Evolutionary conservation across 2,329 filamentous ascomycete species (phyloP).

Genomic region (Rutstroemia sp.): DNA sequence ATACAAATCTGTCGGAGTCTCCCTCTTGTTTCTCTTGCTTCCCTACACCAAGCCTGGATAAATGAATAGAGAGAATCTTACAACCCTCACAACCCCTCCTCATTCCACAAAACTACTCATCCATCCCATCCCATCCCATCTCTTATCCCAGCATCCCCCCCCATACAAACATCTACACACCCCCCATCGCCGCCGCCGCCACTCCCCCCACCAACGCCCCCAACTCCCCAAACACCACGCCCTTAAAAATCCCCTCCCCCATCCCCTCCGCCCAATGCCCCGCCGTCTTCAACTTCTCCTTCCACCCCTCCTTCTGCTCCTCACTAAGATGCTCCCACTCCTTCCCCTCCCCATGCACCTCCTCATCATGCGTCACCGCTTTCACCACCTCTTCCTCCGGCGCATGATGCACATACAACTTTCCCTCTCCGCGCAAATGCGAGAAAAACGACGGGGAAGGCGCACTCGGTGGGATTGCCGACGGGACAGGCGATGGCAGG

Average conservation of each 20-base stretch:
- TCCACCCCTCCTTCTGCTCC: slow-evolving; percentile 26
- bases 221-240: slow-evolving; percentile 29
- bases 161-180: background rate
- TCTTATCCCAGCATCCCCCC: background rate
- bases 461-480: background rate
- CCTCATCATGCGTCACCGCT: slow-evolving; percentile 22
- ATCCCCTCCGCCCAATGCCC: slow-evolving; percentile 29
- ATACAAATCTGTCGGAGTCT: too few relatives aligned
- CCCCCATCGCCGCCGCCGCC: slow-evolving; percentile 12
- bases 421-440: background rate
- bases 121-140: background rate
- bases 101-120: background rate
- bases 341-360: slow-evolving; percentile 18
- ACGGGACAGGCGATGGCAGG: background rate
- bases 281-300: slow-evolving; percentile 25
- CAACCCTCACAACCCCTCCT: too few relatives aligned
- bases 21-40: too few relatives aligned
- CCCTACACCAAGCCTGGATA: too few relatives aligned
- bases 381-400: slow-evolving; percentile 6
- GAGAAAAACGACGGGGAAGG: slow-evolving; percentile 1
- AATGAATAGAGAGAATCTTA: too few relatives aligned
- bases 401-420: background rate
- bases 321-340: slow-evolving; percentile 26
- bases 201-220: slow-evolving; percentile 24
- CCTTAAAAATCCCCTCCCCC: slow-evolving; percentile 27